Evolutionary conservation across 2,329 filamentous ascomycete genomes (phyloP).

Genomic region (Fusarium piperis): DNA sequence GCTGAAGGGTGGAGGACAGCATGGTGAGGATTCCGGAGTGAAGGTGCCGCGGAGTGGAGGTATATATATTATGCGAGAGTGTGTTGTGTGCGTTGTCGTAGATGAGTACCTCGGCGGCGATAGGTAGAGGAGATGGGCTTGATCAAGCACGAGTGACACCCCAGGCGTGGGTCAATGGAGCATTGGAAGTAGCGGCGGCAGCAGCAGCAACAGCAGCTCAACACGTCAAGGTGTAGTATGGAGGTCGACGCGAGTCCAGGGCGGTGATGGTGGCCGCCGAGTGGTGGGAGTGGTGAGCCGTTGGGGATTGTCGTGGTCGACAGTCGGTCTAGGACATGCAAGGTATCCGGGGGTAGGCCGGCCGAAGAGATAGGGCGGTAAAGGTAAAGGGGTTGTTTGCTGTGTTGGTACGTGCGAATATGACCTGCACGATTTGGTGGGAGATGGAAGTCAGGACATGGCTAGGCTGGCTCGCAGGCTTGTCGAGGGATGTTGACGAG

Average conservation of each 20-base stretch:
- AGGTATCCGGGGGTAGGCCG: slow-evolving; percentile 24
- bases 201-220: slow-evolving; percentile 17
- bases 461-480: slow-evolving; percentile 21
- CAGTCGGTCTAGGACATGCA: slow-evolving; percentile 34
- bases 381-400: slow-evolving; percentile 21
- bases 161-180: slow-evolving; percentile 37
- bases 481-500: slow-evolving; percentile 1
- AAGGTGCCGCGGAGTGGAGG: slow-evolving; percentile 20
- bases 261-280: slow-evolving; percentile 33
- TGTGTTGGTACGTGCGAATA: slow-evolving; percentile 15
- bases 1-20: slow-evolving; percentile 27
- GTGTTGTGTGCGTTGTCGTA: slow-evolving; percentile 21
- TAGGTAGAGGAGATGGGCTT: slow-evolving; percentile 13
- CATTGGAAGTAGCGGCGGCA: slow-evolving; percentile 30
- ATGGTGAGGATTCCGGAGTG: slow-evolving; percentile 23
- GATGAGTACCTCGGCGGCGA: slow-evolving; percentile 12
- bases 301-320: slow-evolving; percentile 34
- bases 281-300: slow-evolving; percentile 28
- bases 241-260: slow-evolving; percentile 25
- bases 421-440: slow-evolving; percentile 8
- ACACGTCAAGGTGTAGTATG: slow-evolving; percentile 32
- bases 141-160: slow-evolving; percentile 29
- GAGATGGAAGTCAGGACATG: slow-evolving; percentile 26
- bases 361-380: slow-evolving; percentile 26
- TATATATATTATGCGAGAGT: slow-evolving; percentile 30